Percentiles rank a stretch among this genome's conserved stretches.
These are phyloP conservation scores for Pinguiococcus pyrenoidosus DNA, from an alignment of 108 stramenopile genomes.

Conservation along the genomic window DNA sequence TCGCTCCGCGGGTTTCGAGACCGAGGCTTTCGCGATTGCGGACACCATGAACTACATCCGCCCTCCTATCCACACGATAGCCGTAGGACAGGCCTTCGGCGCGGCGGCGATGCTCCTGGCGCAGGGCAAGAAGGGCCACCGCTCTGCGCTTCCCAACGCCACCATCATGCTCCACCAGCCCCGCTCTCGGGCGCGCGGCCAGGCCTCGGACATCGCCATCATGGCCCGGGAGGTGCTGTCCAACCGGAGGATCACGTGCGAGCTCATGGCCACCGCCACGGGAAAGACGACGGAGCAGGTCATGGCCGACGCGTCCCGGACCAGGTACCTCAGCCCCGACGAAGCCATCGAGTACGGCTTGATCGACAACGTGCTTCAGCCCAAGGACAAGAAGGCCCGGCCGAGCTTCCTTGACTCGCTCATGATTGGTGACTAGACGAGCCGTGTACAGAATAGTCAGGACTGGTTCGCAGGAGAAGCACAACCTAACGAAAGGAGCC, in stretches of 20 bases:
- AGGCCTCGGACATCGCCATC: slow-evolving; percentile 92
- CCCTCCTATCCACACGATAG: slow-evolving; percentile 85
- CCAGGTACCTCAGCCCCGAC: slow-evolving; percentile 85
- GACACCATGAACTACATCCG: slow-evolving; percentile 94
- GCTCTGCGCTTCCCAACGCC: slow-evolving; percentile 82
- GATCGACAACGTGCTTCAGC: slow-evolving; percentile 76
- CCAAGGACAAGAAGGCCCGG: too few relatives aligned
- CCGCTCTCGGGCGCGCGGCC: slow-evolving; percentile 68
- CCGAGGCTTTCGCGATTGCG: slow-evolving; percentile 94
- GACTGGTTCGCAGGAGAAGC: too few relatives aligned
- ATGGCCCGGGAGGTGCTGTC: slow-evolving; percentile 75
- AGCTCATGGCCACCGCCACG: slow-evolving; percentile 72
- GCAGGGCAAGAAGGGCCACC: slow-evolving; percentile 76
- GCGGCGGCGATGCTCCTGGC: slow-evolving; percentile 87
- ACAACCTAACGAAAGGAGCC: too few relatives aligned
- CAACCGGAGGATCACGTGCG: slow-evolving; percentile 69
- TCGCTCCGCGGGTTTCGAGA: slow-evolving; percentile 82
- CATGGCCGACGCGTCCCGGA: slow-evolving; percentile 68
- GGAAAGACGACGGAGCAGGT: slow-evolving; percentile 75
- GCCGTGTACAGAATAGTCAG: too few relatives aligned
- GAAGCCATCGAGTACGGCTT: slow-evolving; percentile 93
- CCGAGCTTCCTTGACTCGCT: too few relatives aligned
- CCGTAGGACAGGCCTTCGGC: slow-evolving; percentile 85
- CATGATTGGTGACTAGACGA: too few relatives aligned
- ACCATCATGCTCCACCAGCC: slow-evolving; percentile 91